Evolutionary conservation across 352 stramenopile species (phyloP), one percentile per base, ranked within the genome.

Genomic region (Phytopythium kandeliae): DNA sequence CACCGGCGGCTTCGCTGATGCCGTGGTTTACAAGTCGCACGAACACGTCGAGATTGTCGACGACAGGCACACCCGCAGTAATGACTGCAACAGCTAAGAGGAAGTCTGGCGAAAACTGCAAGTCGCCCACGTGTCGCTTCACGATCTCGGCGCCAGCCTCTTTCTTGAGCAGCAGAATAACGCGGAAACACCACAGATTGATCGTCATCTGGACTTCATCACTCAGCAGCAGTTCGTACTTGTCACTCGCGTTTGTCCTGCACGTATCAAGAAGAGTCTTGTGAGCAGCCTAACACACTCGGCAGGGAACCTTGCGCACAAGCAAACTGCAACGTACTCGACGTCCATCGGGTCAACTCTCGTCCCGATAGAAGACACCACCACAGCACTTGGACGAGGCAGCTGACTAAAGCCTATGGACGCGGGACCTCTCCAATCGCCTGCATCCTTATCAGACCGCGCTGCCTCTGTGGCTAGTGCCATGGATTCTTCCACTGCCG

Each of bases 131-230:
- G 33, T 79, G 65, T 13, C 71, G 74, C 31, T 72, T 67, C 26
- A 92, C 64, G 3, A 65, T 57, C 36, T 85, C 78, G 21, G 89
- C 43, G 11, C 79, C 82, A 24, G 63, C 84, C 24, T 89, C 79
- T 52, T 87, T 88, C 59, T 92, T 92, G 25, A 92, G 58, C 7
- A 90, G 56, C 30, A 92, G 59, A 21, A 92, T 66, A 21, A 90
- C 37, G 11, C 82, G 82, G 28, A 92, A 74, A 38, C 66, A 86
- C 82, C 79, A 92, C 16, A 92, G 57, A 17, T 62, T 73, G 40
- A 80, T 71, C 45, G 50, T 74, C 31, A 69, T 74, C 36, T 70
- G 54, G 2, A 64, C 47, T 21, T 19, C 31, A 8, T 53, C 47
- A 44, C 31, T 53, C 34, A 53, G 10, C 24, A 44, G 25, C 2